Conservation (phyloP, 139 green algal genomes). For the Spirogloea muscicola region DNA sequence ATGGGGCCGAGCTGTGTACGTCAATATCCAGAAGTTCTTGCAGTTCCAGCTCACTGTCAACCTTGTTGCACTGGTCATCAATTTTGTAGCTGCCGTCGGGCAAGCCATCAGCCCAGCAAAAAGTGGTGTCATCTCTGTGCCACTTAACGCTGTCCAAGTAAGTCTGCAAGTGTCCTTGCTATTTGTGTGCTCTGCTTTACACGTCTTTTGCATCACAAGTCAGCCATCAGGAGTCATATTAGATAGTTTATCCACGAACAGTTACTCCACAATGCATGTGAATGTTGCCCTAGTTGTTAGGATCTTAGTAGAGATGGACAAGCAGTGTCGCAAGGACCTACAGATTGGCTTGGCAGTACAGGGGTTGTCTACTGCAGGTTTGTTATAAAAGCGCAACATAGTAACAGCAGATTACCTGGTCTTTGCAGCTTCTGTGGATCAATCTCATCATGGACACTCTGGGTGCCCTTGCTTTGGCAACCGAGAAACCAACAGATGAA, state of each 20-base stretch:
- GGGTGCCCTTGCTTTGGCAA: conserved; percentile 76
- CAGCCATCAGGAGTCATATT: too few relatives aligned
- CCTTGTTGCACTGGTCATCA: conserved; percentile 84
- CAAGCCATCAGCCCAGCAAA: conserved; percentile 60
- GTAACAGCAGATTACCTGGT: too few relatives aligned
- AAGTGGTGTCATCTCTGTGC: conserved; percentile 68
- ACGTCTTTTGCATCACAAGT: too few relatives aligned
- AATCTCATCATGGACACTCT: conserved; percentile 98
- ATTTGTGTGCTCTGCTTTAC: conserved; percentile 79
- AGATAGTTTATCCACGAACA: too few relatives aligned
- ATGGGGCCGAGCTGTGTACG: conserved; percentile 94
- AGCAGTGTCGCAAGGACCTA: too few relatives aligned
- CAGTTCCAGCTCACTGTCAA: conserved; percentile 95
- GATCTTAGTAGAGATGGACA: too few relatives aligned
- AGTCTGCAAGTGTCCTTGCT: too few relatives aligned
- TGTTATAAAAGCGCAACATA: too few relatives aligned
- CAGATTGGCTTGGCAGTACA: too few relatives aligned
- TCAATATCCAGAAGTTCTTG: conserved; percentile 96
- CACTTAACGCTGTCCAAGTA: conserved; percentile 30
- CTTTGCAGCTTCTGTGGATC: conserved; percentile 64
- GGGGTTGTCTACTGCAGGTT: too few relatives aligned
- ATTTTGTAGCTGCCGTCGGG: conserved; percentile 86
- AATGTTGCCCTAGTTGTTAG: too few relatives aligned
- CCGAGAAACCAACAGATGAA: conserved; percentile 75
- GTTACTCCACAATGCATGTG: too few relatives aligned